Percentiles rank a stretch among this genome's conserved stretches.
These are phyloP conservation scores for Alloascoidea hylecoeti DNA, from an alignment of 805 yeast genomes.

Conservation along the genomic window DNA sequence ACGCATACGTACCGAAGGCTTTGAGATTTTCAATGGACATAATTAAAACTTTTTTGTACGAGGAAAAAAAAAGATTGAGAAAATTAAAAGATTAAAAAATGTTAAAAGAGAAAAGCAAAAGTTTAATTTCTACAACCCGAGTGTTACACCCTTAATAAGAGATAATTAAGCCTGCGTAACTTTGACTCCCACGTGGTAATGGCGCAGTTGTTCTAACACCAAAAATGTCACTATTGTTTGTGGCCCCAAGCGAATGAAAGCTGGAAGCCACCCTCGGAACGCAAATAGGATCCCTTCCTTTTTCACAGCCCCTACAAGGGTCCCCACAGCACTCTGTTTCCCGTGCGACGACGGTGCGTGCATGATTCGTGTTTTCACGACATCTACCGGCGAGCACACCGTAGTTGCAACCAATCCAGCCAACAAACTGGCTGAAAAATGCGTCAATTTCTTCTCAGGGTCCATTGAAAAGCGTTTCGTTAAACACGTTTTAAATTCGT, in stretches of 20 bases:
- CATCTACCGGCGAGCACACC: constrained; percentile 87
- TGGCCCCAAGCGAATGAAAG: constrained; percentile 78
- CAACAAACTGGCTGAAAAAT: constrained; percentile 61
- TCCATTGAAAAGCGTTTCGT: constrained; percentile 36
- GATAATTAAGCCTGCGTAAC: no score
- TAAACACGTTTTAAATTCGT: constrained; percentile 49
- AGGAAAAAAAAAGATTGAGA: no score
- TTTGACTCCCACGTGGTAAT: not conserved
- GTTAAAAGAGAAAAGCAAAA: no score
- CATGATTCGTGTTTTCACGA: constrained; percentile 81
- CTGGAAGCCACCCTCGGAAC: constrained; percentile 88
- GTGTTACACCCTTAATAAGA: no score
- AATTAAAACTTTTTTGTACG: constrained; percentile 23
- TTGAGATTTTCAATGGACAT: constrained; percentile 70
- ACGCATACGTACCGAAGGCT: constrained; percentile 26
- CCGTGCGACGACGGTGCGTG: constrained; percentile 32
- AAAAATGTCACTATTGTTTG: not conserved
- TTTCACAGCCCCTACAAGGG: constrained; percentile 40
- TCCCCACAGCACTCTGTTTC: constrained; percentile 26
- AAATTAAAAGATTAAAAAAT: no score
- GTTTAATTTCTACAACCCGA: no score
- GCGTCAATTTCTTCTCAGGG: constrained; percentile 51
- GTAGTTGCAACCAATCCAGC: constrained; percentile 89
- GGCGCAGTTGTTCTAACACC: constrained; percentile 1
- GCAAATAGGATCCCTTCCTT: constrained; percentile 66